A percentile compares a stretch with the other conserved stretches of the same genome.
These are phyloP conservation scores for Bipolaris sorokiniana DNA, from an alignment of 2,329 filamentous ascomycete species.

Conservation along the genomic window DNA sequence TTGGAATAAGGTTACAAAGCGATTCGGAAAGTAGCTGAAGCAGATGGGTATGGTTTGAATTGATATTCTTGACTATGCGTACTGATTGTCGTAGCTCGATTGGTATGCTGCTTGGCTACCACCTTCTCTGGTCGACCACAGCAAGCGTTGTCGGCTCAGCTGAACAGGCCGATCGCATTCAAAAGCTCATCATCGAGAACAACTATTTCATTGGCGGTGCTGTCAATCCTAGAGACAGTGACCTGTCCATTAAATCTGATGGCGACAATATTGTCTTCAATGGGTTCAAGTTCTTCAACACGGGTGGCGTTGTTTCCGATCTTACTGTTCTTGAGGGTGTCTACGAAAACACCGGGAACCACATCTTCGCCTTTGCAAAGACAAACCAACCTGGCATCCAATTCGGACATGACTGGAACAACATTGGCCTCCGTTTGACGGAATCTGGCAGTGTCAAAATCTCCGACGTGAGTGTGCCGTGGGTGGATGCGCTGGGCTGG, in stretches of 20 bases:
- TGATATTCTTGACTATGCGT: not conserved
- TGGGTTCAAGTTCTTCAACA: slow-evolving; percentile 71
- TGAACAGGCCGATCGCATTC: slow-evolving; percentile 64
- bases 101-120: slow-evolving; percentile 70
- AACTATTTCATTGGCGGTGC: slow-evolving; percentile 70
- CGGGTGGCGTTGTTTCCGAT: slow-evolving; percentile 69
- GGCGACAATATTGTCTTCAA: slow-evolving; percentile 65
- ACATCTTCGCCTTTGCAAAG: slow-evolving; percentile 67
- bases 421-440: slow-evolving; percentile 66
- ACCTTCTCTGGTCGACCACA: slow-evolving; percentile 68
- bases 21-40: slow-evolving; percentile 68
- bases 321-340: slow-evolving; percentile 70
- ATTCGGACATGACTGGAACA: slow-evolving; percentile 68
- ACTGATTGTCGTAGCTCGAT: slow-evolving; percentile 51
- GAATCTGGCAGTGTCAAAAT: slow-evolving; percentile 70
- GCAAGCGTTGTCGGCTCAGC: slow-evolving; percentile 65
- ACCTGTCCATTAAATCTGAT: slow-evolving; percentile 62
- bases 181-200: slow-evolving; percentile 65
- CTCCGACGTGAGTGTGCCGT: slow-evolving; percentile 62
- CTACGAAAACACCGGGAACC: slow-evolving; percentile 62
- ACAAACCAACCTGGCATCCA: slow-evolving; percentile 64
- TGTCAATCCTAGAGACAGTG: slow-evolving; percentile 69
- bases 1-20: slow-evolving; percentile 53
- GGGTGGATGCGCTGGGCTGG: slow-evolving; percentile 69
- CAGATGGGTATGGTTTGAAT: slow-evolving; percentile 58